Evolutionary conservation across 345 rosid species (phyloP).

Genomic region (Turritis glabra): DNA sequence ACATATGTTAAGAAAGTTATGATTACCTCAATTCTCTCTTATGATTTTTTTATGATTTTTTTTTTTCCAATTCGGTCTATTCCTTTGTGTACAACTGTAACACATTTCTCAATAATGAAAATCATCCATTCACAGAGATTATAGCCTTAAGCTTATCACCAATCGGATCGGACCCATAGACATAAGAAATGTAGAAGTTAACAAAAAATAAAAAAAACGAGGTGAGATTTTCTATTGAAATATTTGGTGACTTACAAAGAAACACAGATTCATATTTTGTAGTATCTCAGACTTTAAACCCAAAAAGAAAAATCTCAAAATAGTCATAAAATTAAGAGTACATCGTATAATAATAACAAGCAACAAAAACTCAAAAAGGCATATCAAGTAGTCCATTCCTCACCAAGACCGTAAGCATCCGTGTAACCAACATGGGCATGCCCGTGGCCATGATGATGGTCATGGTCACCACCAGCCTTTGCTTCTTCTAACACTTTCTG

Average conservation of each 20-base stretch:
- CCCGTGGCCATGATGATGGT: slow-evolving; percentile 32
- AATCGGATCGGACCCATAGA: neutral
- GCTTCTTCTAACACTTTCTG: slow-evolving; percentile 60
- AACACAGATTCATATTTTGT: neutral
- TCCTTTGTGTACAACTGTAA: no score
- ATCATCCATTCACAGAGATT: no score
- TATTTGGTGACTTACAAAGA: slow-evolving; percentile 4
- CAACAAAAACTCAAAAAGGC: slow-evolving; percentile 1
- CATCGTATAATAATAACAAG: neutral
- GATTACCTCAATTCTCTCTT: no score
- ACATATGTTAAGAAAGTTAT: no score
- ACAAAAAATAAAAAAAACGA: neutral
- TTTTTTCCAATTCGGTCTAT: no score
- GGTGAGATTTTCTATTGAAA: neutral
- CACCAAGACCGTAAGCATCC: slow-evolving; percentile 49
- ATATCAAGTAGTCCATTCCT: slow-evolving; percentile 49
- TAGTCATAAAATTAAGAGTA: neutral
- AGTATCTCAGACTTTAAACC: neutral
- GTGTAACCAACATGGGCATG: slow-evolving; percentile 41
- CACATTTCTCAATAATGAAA: no score
- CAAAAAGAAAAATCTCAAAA: neutral
- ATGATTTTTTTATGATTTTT: no score
- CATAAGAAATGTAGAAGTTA: neutral
- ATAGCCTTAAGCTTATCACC: no score
- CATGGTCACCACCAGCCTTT: slow-evolving; percentile 45